Evolutionary conservation across 108 stramenopile species (phyloP).

Genomic region (Nannochloropsis gaditana): DNA sequence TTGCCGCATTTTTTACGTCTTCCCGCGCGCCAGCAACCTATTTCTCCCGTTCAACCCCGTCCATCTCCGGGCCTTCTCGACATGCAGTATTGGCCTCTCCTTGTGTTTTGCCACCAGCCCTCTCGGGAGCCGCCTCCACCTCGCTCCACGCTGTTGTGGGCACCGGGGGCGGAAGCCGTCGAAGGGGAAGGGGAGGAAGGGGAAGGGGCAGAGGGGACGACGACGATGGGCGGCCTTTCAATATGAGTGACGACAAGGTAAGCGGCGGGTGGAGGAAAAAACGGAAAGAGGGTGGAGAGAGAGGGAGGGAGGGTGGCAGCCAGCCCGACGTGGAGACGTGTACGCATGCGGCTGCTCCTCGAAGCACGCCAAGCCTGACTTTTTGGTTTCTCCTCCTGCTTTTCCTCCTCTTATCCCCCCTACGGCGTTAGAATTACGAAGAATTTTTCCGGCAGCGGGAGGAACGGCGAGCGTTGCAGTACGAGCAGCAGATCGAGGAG

Average conservation of each 20-base stretch:
- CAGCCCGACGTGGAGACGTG: background rate
- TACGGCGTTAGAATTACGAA: background rate
- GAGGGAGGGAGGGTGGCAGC: background rate
- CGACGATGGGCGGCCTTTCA: background rate
- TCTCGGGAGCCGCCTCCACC: background rate
- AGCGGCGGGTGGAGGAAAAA: background rate
- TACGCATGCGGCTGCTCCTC: no score
- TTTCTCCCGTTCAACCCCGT: background rate
- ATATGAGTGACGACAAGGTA: slow-evolving; percentile 64
- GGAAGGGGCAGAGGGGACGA: background rate
- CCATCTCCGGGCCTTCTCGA: background rate
- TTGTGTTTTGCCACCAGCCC: background rate
- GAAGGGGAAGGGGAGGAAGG: background rate
- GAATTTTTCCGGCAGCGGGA: background rate
- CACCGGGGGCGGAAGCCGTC: slow-evolving; percentile 57
- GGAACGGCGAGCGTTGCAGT: background rate
- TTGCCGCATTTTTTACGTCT: no score
- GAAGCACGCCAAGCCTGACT: no score
- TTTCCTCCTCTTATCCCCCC: background rate
- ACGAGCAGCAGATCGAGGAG: background rate
- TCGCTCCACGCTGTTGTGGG: slow-evolving; percentile 68
- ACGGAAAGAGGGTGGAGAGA: slow-evolving; percentile 1
- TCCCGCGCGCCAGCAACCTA: no score
- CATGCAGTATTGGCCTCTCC: background rate
- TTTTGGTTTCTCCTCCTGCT: background rate